Evolutionary conservation across 306 rosid species (phyloP).

Genomic region (Vicia villosa): DNA sequence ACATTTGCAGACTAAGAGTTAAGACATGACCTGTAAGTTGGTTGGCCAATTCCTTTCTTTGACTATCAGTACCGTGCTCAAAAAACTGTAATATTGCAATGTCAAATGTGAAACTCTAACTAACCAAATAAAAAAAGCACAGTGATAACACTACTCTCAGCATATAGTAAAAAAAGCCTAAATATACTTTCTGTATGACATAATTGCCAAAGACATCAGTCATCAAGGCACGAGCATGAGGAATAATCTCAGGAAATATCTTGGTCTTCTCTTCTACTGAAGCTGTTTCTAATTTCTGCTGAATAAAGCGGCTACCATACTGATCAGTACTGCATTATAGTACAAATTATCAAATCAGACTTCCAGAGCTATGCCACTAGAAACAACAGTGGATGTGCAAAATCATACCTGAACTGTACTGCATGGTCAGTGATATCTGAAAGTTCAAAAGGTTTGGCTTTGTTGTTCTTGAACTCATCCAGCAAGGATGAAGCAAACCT

Average conservation of each 20-base stretch:
- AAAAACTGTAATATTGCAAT: conserved; percentile 83
- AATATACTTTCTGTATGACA: conserved; percentile 89
- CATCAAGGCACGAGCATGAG: conserved; percentile 89
- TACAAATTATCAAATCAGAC: conserved; percentile 37
- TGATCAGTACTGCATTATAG: conserved; percentile 85
- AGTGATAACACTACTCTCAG: conserved; percentile 19
- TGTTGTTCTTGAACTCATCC: conserved; percentile 94
- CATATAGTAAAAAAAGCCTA: conserved; percentile 34
- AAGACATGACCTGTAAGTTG: conserved; percentile 86
- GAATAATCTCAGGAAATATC: conserved; percentile 87
- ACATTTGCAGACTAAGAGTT: conserved; percentile 97
- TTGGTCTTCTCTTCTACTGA: conserved; percentile 70
- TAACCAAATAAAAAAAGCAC: conserved; percentile 19
- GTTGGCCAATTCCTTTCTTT: conserved; percentile 78
- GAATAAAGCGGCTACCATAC: conserved; percentile 98
- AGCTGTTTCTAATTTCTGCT: conserved; percentile 91
- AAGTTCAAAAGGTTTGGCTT: conserved; percentile 83
- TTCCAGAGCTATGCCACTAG: conserved; percentile 29
- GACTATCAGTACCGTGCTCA: conserved; percentile 89
- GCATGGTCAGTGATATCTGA: conserved; percentile 76
- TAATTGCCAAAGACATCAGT: conserved; percentile 97
- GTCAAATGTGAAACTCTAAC: conserved; percentile 29
- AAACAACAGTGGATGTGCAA: conserved; percentile 26
- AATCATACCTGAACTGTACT: conserved; percentile 82
- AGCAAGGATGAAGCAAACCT: conserved; percentile 67